Evolutionary conservation across 257 asterid species (phyloP), one percentile per base, ranked within the genome.

Genomic region (Lycium barbarum): DNA sequence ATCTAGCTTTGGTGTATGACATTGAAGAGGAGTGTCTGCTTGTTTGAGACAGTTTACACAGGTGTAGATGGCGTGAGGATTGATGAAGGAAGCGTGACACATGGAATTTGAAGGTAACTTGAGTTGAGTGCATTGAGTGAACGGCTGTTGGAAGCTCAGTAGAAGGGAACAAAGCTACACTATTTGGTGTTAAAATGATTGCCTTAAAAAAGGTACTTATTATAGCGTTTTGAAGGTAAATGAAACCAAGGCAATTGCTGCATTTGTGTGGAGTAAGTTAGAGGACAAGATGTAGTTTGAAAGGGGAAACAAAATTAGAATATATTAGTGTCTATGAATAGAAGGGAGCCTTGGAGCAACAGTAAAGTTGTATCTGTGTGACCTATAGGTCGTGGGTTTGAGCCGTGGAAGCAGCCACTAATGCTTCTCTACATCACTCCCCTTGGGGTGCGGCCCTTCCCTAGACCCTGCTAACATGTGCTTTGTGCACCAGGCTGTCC

Each of bases 261-360:
- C 62, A 51, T 76, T 49, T 49, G 62, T 7, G 62, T 49, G 20
- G 45, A 74, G 81, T 49, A 49, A n/a, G 81, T 76, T 74, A 14
- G 62, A 53, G 20, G 63, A 49, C 22, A 51, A 74, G 45, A 51
- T 74, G 62, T 76, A 76, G 62, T 76, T 49, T 76, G 81, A 76
- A 20, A 7, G 43, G 76, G 22, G 22, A 76, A 76, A 73, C 59
- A 73, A 20, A 7, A 73, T 47, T 26, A 7, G 14, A 51, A 76
- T 51, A 20, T 22, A 22, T 76, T 26, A 26, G 33, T 26, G 33
- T 26, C 33, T 26, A 26, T 26, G 33, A 26, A 26, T 26, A 26
- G 33, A 26, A 26, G 33, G 33, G 33, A 26, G 33, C 33, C 33
- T 26, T 26, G 33, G 33, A 26, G 33, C 33, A 26, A 26, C 33